phyloP scores from a whole-genome alignment of 2,329 filamentous ascomycete genomes.

The Graphilbum sp. region DNA sequence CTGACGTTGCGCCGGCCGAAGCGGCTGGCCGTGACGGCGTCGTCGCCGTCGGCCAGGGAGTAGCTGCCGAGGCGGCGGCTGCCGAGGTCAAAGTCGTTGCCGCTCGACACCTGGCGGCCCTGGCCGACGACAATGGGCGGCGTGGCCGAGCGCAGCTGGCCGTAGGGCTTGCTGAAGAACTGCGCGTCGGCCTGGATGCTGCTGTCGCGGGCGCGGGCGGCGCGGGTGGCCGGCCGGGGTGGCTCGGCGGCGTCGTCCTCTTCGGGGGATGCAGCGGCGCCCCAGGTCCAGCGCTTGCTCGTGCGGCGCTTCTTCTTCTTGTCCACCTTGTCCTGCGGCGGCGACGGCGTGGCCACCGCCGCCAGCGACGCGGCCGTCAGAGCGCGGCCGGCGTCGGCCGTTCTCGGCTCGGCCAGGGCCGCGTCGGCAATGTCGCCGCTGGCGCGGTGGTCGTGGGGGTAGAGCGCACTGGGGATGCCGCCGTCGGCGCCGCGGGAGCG shows the following conservation, averaged over 20 bases:
- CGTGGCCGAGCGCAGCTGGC: slow-evolving; percentile 35
- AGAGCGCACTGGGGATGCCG: slow-evolving; percentile 24
- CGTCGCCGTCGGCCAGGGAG: neutral
- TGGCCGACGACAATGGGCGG: slow-evolving; percentile 35
- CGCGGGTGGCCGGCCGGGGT: neutral
- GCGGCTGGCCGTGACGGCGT: slow-evolving; percentile 11
- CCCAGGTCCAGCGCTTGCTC: slow-evolving; percentile 9
- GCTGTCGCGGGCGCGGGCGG: slow-evolving; percentile 16
- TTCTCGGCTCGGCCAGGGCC: no score
- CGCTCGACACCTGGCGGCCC: slow-evolving; percentile 39
- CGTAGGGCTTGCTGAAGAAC: slow-evolving; percentile 40
- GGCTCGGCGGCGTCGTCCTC: no score
- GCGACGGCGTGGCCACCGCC: neutral
- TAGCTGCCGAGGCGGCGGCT: neutral
- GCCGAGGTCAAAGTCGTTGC: slow-evolving; percentile 33
- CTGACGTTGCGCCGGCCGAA: slow-evolving; percentile 46
- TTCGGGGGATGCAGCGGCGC: no score
- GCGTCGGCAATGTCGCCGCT: slow-evolving; percentile 16
- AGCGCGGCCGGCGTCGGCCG: neutral
- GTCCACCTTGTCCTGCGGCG: neutral
- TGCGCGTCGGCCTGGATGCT: slow-evolving; percentile 31
- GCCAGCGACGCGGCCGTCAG: neutral
- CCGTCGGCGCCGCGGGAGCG: slow-evolving; percentile 10
- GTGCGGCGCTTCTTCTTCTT: neutral
- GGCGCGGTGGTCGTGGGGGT: slow-evolving; percentile 25